These are phyloP conservation scores for Fusarium humuli DNA, from an alignment of 2,329 filamentous ascomycete species.

Conservation along the genomic window DNA sequence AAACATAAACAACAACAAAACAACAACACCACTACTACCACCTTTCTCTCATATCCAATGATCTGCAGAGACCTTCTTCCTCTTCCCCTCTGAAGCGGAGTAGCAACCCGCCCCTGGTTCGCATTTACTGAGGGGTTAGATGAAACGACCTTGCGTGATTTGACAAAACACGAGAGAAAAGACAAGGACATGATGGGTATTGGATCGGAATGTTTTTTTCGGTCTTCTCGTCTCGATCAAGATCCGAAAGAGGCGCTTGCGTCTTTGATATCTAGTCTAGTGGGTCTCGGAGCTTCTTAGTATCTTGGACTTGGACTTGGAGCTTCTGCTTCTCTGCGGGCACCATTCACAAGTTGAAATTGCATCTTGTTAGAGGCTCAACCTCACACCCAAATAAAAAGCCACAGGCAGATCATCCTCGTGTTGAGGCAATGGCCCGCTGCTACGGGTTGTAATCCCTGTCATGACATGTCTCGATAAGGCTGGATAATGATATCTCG, in stretches of 20 bases:
- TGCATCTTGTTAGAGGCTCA: slow-evolving; percentile 9
- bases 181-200: slow-evolving; percentile 35
- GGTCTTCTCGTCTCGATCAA: slow-evolving; percentile 41
- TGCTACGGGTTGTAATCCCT: slow-evolving; percentile 17
- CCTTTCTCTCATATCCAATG: neutral
- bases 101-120: slow-evolving; percentile 34
- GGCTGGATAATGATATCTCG: slow-evolving; percentile 30
- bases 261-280: slow-evolving; percentile 40
- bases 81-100: slow-evolving; percentile 14
- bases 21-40: slow-evolving; percentile 4
- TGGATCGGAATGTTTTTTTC: slow-evolving; percentile 41
- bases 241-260: slow-evolving; percentile 45
- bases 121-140: slow-evolving; percentile 34
- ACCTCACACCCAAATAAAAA: slow-evolving; percentile 8
- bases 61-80: slow-evolving; percentile 12
- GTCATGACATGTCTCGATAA: slow-evolving; percentile 26
- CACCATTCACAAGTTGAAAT: slow-evolving; percentile 47
- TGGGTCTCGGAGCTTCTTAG: slow-evolving; percentile 31
- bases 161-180: slow-evolving; percentile 22
- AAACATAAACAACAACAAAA: slow-evolving; percentile 24
- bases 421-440: slow-evolving; percentile 39
- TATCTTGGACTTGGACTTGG: slow-evolving; percentile 6
- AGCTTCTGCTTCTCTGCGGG: slow-evolving; percentile 36
- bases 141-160: slow-evolving; percentile 33
- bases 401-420: slow-evolving; percentile 42